Conservation (phyloP, 108 stramenopile genomes). For the Cafeteria roenbergensis region DNA sequence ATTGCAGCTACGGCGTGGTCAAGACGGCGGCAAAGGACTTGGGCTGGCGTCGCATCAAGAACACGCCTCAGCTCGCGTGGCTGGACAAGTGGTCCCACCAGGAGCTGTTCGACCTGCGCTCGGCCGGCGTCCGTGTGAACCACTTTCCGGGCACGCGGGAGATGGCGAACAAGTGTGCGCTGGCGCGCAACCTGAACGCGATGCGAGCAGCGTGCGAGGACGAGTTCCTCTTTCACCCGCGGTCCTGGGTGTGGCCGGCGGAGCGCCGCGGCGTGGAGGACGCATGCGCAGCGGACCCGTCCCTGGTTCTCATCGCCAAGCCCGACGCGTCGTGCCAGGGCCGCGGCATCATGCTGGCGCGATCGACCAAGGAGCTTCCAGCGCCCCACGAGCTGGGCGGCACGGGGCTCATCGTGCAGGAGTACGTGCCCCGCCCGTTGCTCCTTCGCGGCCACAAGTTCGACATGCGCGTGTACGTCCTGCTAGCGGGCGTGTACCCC, state of each 20-base stretch:
- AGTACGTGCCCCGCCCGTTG: constrained; percentile 32
- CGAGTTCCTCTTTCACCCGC: not conserved
- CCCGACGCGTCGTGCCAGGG: constrained; percentile 55
- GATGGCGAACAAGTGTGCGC: not conserved
- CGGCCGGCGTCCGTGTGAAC: too few species aligned
- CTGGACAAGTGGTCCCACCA: too few species aligned
- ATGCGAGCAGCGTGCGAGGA: not conserved
- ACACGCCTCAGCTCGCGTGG: too few species aligned
- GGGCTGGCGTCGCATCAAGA: too few species aligned
- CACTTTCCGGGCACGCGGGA: not conserved
- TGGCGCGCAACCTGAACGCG: not conserved
- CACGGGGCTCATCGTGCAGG: constrained; percentile 40
- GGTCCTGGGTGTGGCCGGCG: not conserved
- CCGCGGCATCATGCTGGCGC: constrained; percentile 54
- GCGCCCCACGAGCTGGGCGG: not conserved
- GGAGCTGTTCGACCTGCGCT: too few species aligned
- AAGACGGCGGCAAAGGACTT: too few species aligned
- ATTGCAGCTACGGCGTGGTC: too few species aligned
- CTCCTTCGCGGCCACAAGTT: constrained; percentile 44
- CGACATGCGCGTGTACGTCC: constrained; percentile 57
- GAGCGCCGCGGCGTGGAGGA: not conserved
- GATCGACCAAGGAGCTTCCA: too few species aligned
- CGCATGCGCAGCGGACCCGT: constrained; percentile 1
- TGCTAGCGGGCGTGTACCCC: constrained; percentile 58
- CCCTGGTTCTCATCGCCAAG: constrained; percentile 58